phyloP scores from a whole-genome alignment of 1,139 yeast species.

The Sugiyamaella paludigena region DNA sequence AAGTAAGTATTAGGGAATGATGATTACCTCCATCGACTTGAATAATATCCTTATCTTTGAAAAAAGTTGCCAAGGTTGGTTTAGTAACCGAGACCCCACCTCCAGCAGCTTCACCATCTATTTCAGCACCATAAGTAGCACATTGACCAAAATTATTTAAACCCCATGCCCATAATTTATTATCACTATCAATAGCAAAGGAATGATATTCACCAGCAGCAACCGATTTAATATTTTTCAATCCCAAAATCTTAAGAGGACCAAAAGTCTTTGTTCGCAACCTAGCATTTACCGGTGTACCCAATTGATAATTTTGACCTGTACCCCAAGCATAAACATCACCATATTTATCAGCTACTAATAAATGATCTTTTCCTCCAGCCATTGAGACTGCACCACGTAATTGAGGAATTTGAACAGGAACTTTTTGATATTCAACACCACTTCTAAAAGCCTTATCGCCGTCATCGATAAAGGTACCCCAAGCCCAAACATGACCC shows the following conservation, averaged over 20 bases:
- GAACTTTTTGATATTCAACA: constrained; percentile 61
- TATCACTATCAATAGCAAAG: constrained; percentile 78
- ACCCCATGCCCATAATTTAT: constrained; percentile 85
- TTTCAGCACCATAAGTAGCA: constrained; percentile 66
- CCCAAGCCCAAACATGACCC: constrained; percentile 97
- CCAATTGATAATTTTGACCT: constrained; percentile 90
- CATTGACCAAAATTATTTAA: constrained; percentile 95
- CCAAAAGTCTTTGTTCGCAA: constrained; percentile 37
- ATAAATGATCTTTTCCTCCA: constrained; percentile 86
- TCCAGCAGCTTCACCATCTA: constrained; percentile 79
- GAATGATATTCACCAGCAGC: constrained; percentile 96
- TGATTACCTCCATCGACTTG: constrained; percentile 92
- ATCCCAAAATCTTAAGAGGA: constrained; percentile 36
- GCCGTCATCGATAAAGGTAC: constrained; percentile 92
- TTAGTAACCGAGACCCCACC: constrained; percentile 66
- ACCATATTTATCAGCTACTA: constrained; percentile 82
- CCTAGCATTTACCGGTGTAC: constrained; percentile 47
- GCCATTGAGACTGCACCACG: constrained; percentile 81
- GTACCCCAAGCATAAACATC: constrained; percentile 96
- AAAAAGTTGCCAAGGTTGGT: constrained; percentile 67
- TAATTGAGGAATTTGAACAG: constrained; percentile 60
- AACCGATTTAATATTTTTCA: constrained; percentile 71
- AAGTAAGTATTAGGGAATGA: constrained; percentile 75
- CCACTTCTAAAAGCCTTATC: constrained; percentile 75
- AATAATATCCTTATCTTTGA: constrained; percentile 55